phyloP scores from a whole-genome alignment of 805 yeast species.

The Wickerhamiella kurtzmanii region DNA sequence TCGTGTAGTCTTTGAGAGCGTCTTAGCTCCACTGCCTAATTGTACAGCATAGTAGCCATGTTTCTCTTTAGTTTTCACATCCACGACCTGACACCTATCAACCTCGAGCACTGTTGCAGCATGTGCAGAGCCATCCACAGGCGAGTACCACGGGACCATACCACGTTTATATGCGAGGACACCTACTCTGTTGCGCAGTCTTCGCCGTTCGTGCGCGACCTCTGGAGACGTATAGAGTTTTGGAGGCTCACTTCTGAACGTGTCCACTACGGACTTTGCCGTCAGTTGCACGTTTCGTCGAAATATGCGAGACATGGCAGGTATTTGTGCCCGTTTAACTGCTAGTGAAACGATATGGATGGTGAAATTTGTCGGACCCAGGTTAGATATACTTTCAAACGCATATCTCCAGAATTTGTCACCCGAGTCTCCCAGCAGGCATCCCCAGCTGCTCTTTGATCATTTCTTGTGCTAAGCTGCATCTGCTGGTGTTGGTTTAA shows the following conservation, averaged over 20 bases:
- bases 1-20: slow-evolving; percentile 47
- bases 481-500: too few species aligned
- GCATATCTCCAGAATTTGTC: neutral
- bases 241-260: slow-evolving; percentile 32
- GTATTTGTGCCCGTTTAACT: too few species aligned
- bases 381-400: too few species aligned
- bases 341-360: neutral
- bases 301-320: neutral
- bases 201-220: slow-evolving; percentile 55
- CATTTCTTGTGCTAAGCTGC: neutral
- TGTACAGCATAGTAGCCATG: slow-evolving; percentile 80
- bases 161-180: slow-evolving; percentile 74
- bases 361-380: neutral
- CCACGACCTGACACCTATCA: slow-evolving; percentile 74
- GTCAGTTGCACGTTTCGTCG: slow-evolving; percentile 22
- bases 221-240: slow-evolving; percentile 53
- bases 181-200: slow-evolving; percentile 70
- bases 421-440: neutral
- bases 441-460: neutral
- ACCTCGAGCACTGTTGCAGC: slow-evolving; percentile 85
- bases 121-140: slow-evolving; percentile 48
- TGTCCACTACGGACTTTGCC: slow-evolving; percentile 22
- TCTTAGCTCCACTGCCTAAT: slow-evolving; percentile 67
- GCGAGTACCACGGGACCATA: slow-evolving; percentile 65
- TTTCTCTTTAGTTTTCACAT: slow-evolving; percentile 50